These are phyloP conservation scores for Boletus subcaerulescens DNA, from an alignment of 768 basidiomycete genomes.

Conservation along the genomic window DNA sequence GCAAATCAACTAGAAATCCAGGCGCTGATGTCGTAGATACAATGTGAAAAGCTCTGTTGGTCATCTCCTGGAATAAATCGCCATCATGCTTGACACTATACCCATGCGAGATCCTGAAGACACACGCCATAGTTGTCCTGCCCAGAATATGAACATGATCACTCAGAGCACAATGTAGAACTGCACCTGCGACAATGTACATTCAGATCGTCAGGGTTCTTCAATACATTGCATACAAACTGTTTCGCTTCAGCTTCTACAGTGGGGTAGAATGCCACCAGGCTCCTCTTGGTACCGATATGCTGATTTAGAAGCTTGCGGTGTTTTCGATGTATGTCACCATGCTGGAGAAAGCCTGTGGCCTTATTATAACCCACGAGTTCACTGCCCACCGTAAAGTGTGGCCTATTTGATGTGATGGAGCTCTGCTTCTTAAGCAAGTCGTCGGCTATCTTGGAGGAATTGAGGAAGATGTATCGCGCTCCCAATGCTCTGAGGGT, in stretches of 20 bases:
- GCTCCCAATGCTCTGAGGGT: slow-evolving; percentile 36
- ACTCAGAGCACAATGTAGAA: not conserved
- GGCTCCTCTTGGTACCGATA: not conserved
- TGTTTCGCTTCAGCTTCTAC: not conserved
- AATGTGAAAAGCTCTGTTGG: slow-evolving; percentile 22
- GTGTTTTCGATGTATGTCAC: slow-evolving; percentile 2
- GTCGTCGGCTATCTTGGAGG: slow-evolving; percentile 31
- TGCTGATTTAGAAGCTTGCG: slow-evolving; percentile 3
- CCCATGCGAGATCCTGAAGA: slow-evolving; percentile 35
- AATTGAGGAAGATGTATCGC: slow-evolving; percentile 48
- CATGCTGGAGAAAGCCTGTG: slow-evolving; percentile 4
- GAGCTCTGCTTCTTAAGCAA: slow-evolving; percentile 10
- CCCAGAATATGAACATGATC: not conserved
- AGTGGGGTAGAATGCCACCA: slow-evolving; percentile 1
- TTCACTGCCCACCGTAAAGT: slow-evolving; percentile 18
- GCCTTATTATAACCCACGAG: slow-evolving; percentile 4
- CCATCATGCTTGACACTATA: slow-evolving; percentile 27
- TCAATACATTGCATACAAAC: slow-evolving; percentile 2
- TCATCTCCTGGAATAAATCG: slow-evolving; percentile 32
- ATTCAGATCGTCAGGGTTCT: not conserved
- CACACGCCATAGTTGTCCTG: slow-evolving; percentile 34
- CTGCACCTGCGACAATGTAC: slow-evolving; percentile 3
- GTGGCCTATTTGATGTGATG: slow-evolving; percentile 1
- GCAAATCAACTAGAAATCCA: slow-evolving; percentile 3
- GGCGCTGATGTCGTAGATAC: not conserved